These are phyloP conservation scores for Cyberlindnera suaveolens DNA, from an alignment of 805 yeast species.

Conservation along the genomic window DNA sequence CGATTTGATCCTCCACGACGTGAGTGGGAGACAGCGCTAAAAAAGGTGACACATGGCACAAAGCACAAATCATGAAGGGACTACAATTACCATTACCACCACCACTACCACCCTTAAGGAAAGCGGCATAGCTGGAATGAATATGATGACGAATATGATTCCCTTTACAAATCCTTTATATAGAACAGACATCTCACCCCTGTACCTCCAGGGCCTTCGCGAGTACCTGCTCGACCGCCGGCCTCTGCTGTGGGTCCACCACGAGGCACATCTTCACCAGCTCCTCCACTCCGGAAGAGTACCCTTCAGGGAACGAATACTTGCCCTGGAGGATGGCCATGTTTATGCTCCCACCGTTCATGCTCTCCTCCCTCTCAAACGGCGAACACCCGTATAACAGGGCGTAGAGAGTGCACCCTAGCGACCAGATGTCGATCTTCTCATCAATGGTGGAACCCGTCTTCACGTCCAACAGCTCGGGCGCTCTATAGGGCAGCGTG, in stretches of 20 bases:
- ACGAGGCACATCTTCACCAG: constrained; percentile 57
- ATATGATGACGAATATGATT: too few species aligned
- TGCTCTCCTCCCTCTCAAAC: constrained; percentile 75
- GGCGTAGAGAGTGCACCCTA: constrained; percentile 80
- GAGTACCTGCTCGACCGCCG: constrained; percentile 54
- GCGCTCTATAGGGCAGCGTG: constrained; percentile 83
- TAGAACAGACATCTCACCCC: neutral
- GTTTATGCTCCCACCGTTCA: constrained; percentile 74
- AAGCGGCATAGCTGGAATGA: too few species aligned
- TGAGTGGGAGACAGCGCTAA: neutral
- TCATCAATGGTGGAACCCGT: constrained; percentile 63
- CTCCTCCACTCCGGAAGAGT: constrained; percentile 48
- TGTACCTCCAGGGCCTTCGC: constrained; percentile 41
- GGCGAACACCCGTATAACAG: constrained; percentile 79
- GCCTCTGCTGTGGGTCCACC: constrained; percentile 57
- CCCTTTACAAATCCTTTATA: neutral
- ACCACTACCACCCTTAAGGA: too few species aligned
- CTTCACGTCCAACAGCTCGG: constrained; percentile 77
- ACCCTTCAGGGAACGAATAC: constrained; percentile 35
- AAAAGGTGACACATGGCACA: too few species aligned
- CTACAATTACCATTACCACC: too few species aligned
- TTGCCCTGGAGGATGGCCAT: constrained; percentile 63
- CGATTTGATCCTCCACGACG: neutral
- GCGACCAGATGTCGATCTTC: constrained; percentile 83
- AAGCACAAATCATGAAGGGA: too few species aligned